Conservation (phyloP, 2,329 filamentous ascomycete species). For the Cercospora berteroae region DNA sequence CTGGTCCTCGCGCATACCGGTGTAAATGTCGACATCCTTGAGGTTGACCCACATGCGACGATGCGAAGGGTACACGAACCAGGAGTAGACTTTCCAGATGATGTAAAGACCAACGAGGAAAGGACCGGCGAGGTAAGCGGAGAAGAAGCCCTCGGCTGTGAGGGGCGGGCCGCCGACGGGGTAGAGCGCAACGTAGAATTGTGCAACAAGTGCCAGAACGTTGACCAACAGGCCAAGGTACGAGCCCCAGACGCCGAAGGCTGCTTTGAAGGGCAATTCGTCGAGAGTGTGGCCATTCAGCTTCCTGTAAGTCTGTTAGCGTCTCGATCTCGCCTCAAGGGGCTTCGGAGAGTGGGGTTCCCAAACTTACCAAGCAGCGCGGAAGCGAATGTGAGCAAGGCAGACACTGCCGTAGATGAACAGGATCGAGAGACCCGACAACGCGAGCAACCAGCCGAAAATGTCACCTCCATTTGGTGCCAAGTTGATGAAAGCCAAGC, state of each 20-base stretch:
- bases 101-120: constrained; percentile 34
- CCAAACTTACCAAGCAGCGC: constrained; percentile 54
- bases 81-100: constrained; percentile 33
- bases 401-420: constrained; percentile 84
- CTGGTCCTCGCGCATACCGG: constrained; percentile 38
- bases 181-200: constrained; percentile 43
- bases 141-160: constrained; percentile 30
- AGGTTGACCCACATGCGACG: constrained; percentile 35
- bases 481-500: constrained; percentile 67
- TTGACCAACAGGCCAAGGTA: constrained; percentile 43
- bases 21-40: constrained; percentile 41
- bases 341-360: background rate
- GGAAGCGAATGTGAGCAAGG: constrained; percentile 86
- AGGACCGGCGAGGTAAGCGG: constrained; percentile 33
- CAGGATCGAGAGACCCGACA: constrained; percentile 68
- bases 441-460: constrained; percentile 74
- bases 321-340: background rate
- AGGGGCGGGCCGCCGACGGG: constrained; percentile 24
- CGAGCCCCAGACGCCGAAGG: constrained; percentile 43
- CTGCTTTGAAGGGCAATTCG: constrained; percentile 47
- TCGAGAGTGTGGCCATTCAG: constrained; percentile 48
- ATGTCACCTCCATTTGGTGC: constrained; percentile 63
- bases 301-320: constrained; percentile 53
- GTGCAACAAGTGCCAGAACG: constrained; percentile 41
- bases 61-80: constrained; percentile 31